Evolutionary conservation across 306 rosid species (phyloP), one percentile per base, ranked within the genome.

Genomic region (Citrullus amarus): DNA sequence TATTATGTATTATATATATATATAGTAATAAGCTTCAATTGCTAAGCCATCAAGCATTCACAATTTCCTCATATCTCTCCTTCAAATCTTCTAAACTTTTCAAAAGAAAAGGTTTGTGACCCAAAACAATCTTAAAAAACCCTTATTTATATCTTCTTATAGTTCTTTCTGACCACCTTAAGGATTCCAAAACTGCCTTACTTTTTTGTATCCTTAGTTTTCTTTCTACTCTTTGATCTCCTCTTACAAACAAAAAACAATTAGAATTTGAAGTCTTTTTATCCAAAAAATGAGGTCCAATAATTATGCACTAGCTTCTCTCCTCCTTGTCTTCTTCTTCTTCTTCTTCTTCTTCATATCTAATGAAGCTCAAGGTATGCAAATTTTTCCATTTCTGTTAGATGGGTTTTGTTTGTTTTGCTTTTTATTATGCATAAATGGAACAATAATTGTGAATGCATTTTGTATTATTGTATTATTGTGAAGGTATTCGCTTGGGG

Each of bases 401-500:
- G 30, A 15, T 66, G 71, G 79, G n/a, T 54, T 6, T 60, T 76
- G 44, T 58, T 73, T 18, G 36, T 39, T 18, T 48, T 48, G 54
- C 17, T 60, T 17, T 16, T 66, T 51, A 43, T 30, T 8, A 3
- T 18, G 57, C 43, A 67, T 69, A 82, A 50, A n/a, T 46, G 38
- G 17, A 80, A 34, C 28, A 46, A 28, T 57, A 12, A 34, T 36
- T 62, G 6, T 73, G 59, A 32, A 75, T 28, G 9, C 48, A 39
- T 57, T 75, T 53, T 76, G 9, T 54, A 39, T 57, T 25, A 59
- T 53, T 76, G 9, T 54, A 39, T 57, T 25, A 59, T 83, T 82
- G 25, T 84, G 73, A 78, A 91, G 98, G 97, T 67, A 88, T 92
- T 75, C 93, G 97, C 59, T 76, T 86, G 87, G 89, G 80, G 36